Percentiles rank a stretch among this genome's conserved stretches.
These are phyloP conservation scores for Colletotrichum zoysiae DNA, from an alignment of 2,329 filamentous ascomycete species.

Conservation along the genomic window DNA sequence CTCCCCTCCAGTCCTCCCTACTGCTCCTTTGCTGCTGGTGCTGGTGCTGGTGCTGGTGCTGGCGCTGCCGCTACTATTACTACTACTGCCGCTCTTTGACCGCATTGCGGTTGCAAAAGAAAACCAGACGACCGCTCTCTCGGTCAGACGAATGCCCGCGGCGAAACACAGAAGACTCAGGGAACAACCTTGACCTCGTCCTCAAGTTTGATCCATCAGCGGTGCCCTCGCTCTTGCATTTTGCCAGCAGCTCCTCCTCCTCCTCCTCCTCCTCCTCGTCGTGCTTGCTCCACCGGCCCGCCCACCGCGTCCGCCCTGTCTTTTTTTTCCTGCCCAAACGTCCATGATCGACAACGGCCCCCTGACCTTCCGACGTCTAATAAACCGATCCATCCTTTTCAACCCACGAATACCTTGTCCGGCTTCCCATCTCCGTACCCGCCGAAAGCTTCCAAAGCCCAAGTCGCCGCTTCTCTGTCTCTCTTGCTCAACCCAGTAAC, in stretches of 20 bases:
- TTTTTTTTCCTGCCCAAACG: conserved; percentile 26
- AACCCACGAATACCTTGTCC: conserved; percentile 11
- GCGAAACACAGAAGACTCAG: conserved; percentile 40
- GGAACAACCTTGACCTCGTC: conserved; percentile 37
- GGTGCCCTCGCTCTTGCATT: conserved; percentile 12
- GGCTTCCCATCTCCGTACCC: conserved; percentile 19
- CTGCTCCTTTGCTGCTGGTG: neutral
- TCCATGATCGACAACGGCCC: conserved; percentile 38
- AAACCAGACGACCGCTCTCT: conserved; percentile 34
- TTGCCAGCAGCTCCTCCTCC: conserved; percentile 21
- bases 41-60: neutral
- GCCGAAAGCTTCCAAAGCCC: conserved; percentile 27
- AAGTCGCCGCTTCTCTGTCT: conserved; percentile 11
- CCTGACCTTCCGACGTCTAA: conserved; percentile 36
- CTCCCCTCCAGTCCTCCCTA: neutral
- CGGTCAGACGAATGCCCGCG: conserved; percentile 38
- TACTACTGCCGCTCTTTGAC: conserved; percentile 22
- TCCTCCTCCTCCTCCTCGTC: too few species aligned
- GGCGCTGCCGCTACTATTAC: too few species aligned
- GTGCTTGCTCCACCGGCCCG: conserved; percentile 35
- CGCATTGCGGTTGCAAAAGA: conserved; percentile 13
- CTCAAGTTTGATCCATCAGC: conserved; percentile 9
- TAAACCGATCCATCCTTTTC: conserved; percentile 29
- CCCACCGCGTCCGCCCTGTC: conserved; percentile 31
- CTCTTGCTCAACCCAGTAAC: neutral